Base-by-base conservation (phyloP, 306 rosid species). In the Prunus kanzakura region DNA sequence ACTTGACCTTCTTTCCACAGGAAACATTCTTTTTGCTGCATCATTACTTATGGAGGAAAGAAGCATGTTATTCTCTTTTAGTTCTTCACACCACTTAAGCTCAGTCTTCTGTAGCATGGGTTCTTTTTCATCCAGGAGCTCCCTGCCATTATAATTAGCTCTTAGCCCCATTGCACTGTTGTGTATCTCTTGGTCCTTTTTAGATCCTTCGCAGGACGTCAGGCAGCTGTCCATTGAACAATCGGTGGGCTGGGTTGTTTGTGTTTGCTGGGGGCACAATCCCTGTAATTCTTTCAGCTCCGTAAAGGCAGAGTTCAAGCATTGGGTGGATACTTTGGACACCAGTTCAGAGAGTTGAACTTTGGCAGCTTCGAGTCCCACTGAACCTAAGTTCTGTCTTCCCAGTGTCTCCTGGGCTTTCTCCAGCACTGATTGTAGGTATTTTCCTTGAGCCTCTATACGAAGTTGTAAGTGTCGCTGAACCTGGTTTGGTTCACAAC, bases 391-490 rank as follows among this genome's bases (percentile, higher is more conserved):
- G 77, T 86, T 85, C 62, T 88, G 95, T 57, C 74, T 76, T 72
- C 97, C 97, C 6, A 95, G 88, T 13, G 98, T 87, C 54, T 95
- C 97, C 38, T 89, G 96, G 23, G 98, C 97, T 68, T 89, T 93
- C 58, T 91, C 97, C 71, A 93, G 70, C 75, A 93, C 98, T 60
- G 89, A 70, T 64, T 93, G 93, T 14, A 93, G 86, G 82, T 93
- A 93, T 68, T 91, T 93, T 11, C 98, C 98, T 82, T 95, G 98
- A 0, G 98, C 96, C 72, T 95, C 98, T 55, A 95, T 95, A 18
- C 97, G 85, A 14, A 91, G 86, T 72, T 93, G 98, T 41, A 93
- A 88, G 88, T 91, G 97, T 77, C 93, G 66, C 79, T 93, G 98
- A 70, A 93, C 94, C 98, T 92, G 84, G n/a, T 83, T 25, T 68